Percentiles rank a stretch among this genome's conserved stretches.
These are phyloP conservation scores for Amphibolis antarctica DNA, from an alignment of 106 monocot species.

Conservation along the genomic window DNA sequence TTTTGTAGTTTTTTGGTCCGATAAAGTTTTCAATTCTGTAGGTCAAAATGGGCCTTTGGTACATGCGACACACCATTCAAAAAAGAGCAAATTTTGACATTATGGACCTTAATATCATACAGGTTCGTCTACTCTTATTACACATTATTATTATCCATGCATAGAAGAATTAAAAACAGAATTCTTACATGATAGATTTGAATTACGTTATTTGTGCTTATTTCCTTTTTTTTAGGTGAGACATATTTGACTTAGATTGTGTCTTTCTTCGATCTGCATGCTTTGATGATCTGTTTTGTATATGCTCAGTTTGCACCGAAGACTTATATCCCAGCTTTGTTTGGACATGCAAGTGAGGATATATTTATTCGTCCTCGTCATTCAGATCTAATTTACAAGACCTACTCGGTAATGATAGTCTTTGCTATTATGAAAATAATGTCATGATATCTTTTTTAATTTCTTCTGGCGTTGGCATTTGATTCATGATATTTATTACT, in stretches of 20 bases:
- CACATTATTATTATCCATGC: too few relatives aligned
- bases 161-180: too few relatives aligned
- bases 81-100: conserved; percentile 97
- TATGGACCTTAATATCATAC: conserved; percentile 73
- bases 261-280: too few relatives aligned
- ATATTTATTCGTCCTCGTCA: conserved; percentile 84
- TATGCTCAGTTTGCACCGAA: conserved; percentile 69
- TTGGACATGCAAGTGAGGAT: conserved; percentile 89
- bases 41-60: conserved; percentile 88
- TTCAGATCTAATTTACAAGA: conserved; percentile 69
- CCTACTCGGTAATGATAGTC: conserved; percentile 56
- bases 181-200: too few relatives aligned
- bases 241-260: background rate
- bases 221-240: background rate
- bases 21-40: conserved; percentile 21
- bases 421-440: background rate
- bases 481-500: too few relatives aligned
- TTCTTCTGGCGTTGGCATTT: conserved; percentile 1
- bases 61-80: conserved; percentile 83
- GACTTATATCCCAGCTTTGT: conserved; percentile 93
- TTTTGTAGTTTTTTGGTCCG: too few relatives aligned
- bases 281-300: conserved; percentile 1
- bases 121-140: conserved; percentile 36
- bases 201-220: too few relatives aligned
- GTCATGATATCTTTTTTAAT: background rate